Evolutionary conservation across 2,329 filamentous ascomycete species (phyloP), one percentile per base, ranked within the genome.

Genomic region (Metarhizium humberi): DNA sequence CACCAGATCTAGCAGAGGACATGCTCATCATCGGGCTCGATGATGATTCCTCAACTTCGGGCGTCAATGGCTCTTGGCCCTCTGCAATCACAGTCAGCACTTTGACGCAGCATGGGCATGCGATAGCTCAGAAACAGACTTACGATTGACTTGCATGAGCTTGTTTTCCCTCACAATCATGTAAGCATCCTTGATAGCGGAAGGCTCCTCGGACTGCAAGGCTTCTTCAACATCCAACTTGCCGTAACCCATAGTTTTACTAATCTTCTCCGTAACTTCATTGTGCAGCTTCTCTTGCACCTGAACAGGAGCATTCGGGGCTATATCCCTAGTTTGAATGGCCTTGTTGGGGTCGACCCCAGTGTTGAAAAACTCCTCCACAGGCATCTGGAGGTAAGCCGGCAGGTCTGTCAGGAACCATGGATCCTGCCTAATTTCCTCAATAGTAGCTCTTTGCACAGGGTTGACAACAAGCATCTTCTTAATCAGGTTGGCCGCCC

Each of bases 161-260:
- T 96, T 94, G 69, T 97, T 97, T 72, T 99, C 94, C 53, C 92
- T 85, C 30, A 99, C 90, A 69, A 99, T 99, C 73, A 96, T 86
- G 74, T 97, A 99, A 1, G 94, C 94, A 72, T 99, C 94, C 74
- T 99, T 99, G 77, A 99, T 96, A 11, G 94, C 92, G 56, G 92
- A 97, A 13, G 94, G 94, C 69, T 99, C 94, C 53, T 94, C 85
- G 55, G 90, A 91, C 65, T 88, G 87, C 59, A 99, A 76, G 25
- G 94, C 92, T 71, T 97, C 94, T 67, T 96, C 88, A 53, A 99
- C 92, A 75, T 99, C 94, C 58, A 87, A 87, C 69, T 90, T 92
- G 40, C 88, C 91, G 68, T 99, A 99, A 57, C 94, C 94, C 92
- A 99, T 97, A 1, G 91, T 96, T 74, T 92, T 94, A 65, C 92